phyloP scores from a whole-genome alignment of 495 filamentous ascomycete species.

The Penicillium manginii region DNA sequence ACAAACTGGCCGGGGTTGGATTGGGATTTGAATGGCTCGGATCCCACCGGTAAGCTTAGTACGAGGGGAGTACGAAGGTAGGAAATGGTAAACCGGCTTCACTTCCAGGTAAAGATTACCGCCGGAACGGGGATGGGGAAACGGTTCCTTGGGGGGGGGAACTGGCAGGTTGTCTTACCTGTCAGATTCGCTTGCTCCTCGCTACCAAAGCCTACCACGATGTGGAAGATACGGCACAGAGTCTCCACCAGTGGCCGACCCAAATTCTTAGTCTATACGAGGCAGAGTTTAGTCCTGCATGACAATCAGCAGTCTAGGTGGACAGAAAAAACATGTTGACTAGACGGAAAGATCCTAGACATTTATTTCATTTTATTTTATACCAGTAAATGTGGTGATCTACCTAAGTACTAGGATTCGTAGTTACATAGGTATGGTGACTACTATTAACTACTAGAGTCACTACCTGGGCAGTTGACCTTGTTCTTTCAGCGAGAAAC shows the following conservation, averaged over 20 bases:
- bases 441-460: too few species aligned
- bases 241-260: neutral
- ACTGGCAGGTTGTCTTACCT: constrained; percentile 3
- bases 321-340: too few species aligned
- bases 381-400: too few species aligned
- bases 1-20: neutral
- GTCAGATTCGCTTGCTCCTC: neutral
- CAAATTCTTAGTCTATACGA: constrained; percentile 6
- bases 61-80: neutral
- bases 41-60: constrained; percentile 18
- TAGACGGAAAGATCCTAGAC: too few species aligned
- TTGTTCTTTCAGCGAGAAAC: too few species aligned
- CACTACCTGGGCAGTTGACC: too few species aligned
- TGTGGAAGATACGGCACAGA: neutral
- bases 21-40: constrained; percentile 12
- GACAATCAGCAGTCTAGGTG: too few species aligned
- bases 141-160: neutral
- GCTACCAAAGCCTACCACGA: constrained; percentile 2
- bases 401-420: too few species aligned
- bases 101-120: constrained; percentile 2
- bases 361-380: too few species aligned
- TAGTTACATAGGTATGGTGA: too few species aligned
- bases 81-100: neutral
- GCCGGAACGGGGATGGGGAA: constrained; percentile 1
- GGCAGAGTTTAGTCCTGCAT: too few species aligned